These are phyloP conservation scores for Bruguiera gymnorhiza DNA, from an alignment of 345 rosid genomes.

Conservation along the genomic window DNA sequence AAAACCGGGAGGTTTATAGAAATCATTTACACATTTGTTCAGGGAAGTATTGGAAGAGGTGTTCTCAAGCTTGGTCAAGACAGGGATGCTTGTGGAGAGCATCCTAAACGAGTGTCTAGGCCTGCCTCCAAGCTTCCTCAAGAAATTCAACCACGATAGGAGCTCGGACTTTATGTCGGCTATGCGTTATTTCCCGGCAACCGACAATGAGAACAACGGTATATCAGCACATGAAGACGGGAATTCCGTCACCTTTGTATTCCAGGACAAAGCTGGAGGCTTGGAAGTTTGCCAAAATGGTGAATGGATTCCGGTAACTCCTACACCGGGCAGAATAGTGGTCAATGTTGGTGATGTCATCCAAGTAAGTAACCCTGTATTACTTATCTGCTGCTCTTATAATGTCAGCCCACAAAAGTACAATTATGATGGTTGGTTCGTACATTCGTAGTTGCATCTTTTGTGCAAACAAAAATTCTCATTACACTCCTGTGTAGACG, in stretches of 20 bases:
- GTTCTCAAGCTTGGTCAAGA: conserved; percentile 29
- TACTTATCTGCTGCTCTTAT: not conserved
- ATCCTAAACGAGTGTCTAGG: conserved; percentile 40
- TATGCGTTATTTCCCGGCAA: conserved; percentile 38
- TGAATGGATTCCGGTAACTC: conserved; percentile 43
- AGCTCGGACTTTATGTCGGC: conserved; percentile 53
- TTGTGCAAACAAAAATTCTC: too few species aligned
- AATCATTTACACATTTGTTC: not conserved
- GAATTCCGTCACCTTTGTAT: conserved; percentile 43
- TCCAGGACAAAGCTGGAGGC: conserved; percentile 54
- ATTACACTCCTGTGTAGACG: too few species aligned
- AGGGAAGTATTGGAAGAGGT: conserved; percentile 41
- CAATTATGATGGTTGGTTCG: too few species aligned
- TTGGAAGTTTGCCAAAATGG: conserved; percentile 41
- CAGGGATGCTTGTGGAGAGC: conserved; percentile 35
- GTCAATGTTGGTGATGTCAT: conserved; percentile 51
- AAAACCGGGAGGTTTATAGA: too few species aligned
- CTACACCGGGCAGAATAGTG: conserved; percentile 23
- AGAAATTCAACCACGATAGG: conserved; percentile 44
- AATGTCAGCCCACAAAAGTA: too few species aligned
- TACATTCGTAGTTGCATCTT: too few species aligned
- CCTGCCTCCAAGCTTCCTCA: conserved; percentile 45
- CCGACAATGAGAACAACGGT: conserved; percentile 40
- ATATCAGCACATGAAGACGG: conserved; percentile 45
- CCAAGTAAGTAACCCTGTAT: conserved; percentile 31